Conservation (phyloP, 2,329 filamentous ascomycete genomes). For the Pezicula carpinea region DNA sequence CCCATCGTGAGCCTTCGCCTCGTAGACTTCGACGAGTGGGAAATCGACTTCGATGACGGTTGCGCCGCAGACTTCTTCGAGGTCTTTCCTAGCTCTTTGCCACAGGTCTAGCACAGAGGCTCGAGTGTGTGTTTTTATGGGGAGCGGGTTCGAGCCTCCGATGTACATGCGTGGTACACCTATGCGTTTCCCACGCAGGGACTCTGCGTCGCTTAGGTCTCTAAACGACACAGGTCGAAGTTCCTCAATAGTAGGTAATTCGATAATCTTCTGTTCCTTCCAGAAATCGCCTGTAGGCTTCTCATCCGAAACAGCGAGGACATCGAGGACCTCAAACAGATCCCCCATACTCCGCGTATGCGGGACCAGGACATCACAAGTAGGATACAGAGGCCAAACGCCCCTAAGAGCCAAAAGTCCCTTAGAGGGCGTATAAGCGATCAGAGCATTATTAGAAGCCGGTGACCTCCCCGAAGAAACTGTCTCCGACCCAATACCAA, state of each 20-base stretch:
- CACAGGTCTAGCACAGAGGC: constrained; percentile 32
- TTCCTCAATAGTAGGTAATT: constrained; percentile 28
- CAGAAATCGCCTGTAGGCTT: constrained; percentile 46
- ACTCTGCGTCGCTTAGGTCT: constrained; percentile 24
- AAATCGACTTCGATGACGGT: constrained; percentile 29
- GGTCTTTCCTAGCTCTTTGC: constrained; percentile 21
- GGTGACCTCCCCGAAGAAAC: constrained; percentile 52
- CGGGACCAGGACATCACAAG: constrained; percentile 50
- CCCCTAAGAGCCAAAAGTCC: constrained; percentile 47
- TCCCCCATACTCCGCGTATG: constrained; percentile 46
- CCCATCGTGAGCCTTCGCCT: neutral
- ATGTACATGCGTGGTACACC: constrained; percentile 49
- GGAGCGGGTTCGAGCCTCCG: constrained; percentile 31
- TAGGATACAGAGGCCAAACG: constrained; percentile 50
- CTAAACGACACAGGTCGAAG: constrained; percentile 24
- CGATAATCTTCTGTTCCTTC: constrained; percentile 42
- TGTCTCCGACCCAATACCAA: constrained; percentile 51
- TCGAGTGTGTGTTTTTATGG: constrained; percentile 8
- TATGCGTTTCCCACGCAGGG: constrained; percentile 40
- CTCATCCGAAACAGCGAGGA: constrained; percentile 40
- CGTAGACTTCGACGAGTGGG: constrained; percentile 27
- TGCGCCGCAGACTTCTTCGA: constrained; percentile 28
- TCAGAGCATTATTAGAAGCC: constrained; percentile 50
- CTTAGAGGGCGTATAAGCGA: constrained; percentile 51
- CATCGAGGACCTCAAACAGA: constrained; percentile 43